Evolutionary conservation across 257 asterid species (phyloP).

Genomic region (Penstemon eatonii): DNA sequence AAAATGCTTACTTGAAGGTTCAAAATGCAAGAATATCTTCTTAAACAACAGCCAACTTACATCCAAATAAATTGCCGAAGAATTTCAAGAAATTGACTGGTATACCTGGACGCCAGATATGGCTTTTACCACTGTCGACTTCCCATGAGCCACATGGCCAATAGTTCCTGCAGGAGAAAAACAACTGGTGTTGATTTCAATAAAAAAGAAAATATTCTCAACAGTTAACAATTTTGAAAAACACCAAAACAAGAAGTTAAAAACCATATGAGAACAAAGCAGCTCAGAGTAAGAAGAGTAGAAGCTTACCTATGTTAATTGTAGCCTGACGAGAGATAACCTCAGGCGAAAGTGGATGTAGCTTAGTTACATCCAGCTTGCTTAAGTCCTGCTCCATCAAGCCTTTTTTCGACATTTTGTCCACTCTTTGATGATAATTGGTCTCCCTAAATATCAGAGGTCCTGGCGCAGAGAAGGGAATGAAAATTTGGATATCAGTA

Average conservation of each 20-base stretch:
- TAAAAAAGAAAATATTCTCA: neutral
- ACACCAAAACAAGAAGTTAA: neutral
- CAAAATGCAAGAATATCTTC: slow-evolving; percentile 1
- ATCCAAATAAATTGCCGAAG: slow-evolving; percentile 14
- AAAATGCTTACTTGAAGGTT: neutral
- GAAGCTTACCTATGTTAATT: slow-evolving; percentile 69
- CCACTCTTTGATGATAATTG: neutral
- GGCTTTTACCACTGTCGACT: slow-evolving; percentile 96
- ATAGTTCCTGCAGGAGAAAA: slow-evolving; percentile 65
- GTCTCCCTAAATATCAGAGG: neutral
- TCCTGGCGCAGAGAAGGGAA: neutral
- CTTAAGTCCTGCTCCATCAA: slow-evolving; percentile 95
- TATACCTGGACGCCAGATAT: slow-evolving; percentile 93
- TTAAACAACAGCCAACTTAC: neutral
- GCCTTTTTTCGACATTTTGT: slow-evolving; percentile 35
- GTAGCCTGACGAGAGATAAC: slow-evolving; percentile 99
- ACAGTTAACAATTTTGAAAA: neutral
- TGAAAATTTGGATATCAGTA: neutral
- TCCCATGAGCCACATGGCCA: slow-evolving; percentile 99
- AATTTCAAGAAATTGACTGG: slow-evolving; percentile 1
- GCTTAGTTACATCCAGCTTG: slow-evolving; percentile 72
- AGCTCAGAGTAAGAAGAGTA: slow-evolving; percentile 2
- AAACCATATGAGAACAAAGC: neutral
- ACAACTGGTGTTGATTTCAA: slow-evolving; percentile 1
- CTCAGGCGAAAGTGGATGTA: slow-evolving; percentile 95